These are phyloP conservation scores for Santalum album DNA, from an alignment of 164 flowering plant genomes.

Conservation along the genomic window DNA sequence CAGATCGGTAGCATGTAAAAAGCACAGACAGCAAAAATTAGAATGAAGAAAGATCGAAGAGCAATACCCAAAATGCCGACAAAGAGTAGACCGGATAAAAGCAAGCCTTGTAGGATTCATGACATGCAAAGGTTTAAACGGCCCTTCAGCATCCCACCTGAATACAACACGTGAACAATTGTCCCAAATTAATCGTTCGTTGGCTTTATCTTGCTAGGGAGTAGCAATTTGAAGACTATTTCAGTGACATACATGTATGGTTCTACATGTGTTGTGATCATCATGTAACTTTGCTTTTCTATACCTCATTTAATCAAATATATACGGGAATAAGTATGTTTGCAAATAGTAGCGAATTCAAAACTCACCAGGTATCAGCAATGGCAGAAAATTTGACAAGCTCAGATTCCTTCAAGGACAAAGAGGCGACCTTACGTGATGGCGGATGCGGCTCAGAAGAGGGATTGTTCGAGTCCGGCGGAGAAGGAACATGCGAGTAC, in stretches of 20 bases:
- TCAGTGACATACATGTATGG: too few relatives aligned
- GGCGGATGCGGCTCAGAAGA: conserved; percentile 1
- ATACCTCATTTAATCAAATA: too few relatives aligned
- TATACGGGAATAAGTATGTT: too few relatives aligned
- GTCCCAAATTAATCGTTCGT: conserved; percentile 5
- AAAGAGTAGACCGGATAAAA: conserved; percentile 83
- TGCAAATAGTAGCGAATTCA: too few relatives aligned
- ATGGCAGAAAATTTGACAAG: conserved; percentile 78
- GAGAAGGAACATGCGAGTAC: conserved; percentile 11
- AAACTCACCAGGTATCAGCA: conserved; percentile 67
- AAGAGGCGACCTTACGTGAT: conserved; percentile 6
- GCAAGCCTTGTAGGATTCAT: conserved; percentile 89
- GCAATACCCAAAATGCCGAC: conserved; percentile 79
- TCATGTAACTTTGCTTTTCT: too few relatives aligned
- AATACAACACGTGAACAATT: conserved; percentile 6
- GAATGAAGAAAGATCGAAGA: too few relatives aligned
- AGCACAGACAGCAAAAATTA: too few relatives aligned
- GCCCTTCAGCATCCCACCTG: conserved; percentile 99
- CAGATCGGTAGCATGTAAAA: too few relatives aligned
- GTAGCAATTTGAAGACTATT: neutral
- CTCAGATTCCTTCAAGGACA: conserved; percentile 66
- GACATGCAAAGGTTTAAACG: conserved; percentile 81
- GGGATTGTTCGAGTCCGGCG: conserved; percentile 6
- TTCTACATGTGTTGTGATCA: too few relatives aligned
- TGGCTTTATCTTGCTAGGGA: too few relatives aligned